phyloP scores from a whole-genome alignment of 2,329 filamentous ascomycete species.

The Cadophora malorum region DNA sequence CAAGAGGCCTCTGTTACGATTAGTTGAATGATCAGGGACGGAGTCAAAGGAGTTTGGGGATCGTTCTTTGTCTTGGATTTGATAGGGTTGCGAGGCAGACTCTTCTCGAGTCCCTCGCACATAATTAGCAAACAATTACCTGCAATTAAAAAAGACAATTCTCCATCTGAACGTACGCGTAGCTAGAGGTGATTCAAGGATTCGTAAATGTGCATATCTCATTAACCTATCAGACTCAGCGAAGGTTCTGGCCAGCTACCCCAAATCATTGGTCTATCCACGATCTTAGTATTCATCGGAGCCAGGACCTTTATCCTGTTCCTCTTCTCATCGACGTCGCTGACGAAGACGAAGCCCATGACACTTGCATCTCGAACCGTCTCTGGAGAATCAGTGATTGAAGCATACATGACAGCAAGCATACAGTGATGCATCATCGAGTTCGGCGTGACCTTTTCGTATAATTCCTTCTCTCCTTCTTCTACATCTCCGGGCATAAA shows the following conservation, averaged over 20 bases:
- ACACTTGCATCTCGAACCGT: constrained; percentile 81
- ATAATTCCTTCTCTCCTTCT: constrained; percentile 48
- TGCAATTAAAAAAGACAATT: neutral
- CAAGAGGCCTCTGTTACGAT: constrained; percentile 21
- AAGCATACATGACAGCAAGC: constrained; percentile 83
- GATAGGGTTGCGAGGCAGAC: neutral
- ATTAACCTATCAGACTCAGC: constrained; percentile 51
- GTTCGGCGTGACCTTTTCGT: constrained; percentile 70
- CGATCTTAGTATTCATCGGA: constrained; percentile 82
- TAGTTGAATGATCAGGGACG: constrained; percentile 18
- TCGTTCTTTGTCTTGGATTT: constrained; percentile 17
- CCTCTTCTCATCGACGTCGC: constrained; percentile 86
- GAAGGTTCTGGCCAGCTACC: constrained; percentile 87
- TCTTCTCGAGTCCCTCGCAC: neutral
- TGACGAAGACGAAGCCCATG: constrained; percentile 92
- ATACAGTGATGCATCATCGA: constrained; percentile 79
- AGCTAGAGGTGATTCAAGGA: neutral
- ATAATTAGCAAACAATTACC: neutral
- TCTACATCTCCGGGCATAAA: constrained; percentile 46
- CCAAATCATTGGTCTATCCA: constrained; percentile 80
- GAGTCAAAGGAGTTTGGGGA: constrained; percentile 19
- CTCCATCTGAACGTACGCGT: neutral
- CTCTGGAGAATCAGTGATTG: constrained; percentile 70
- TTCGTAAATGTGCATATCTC: constrained; percentile 24
- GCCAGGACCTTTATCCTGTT: constrained; percentile 81